Conservation (phyloP, 352 stramenopile species). For the Globisporangium nunn region DNA sequence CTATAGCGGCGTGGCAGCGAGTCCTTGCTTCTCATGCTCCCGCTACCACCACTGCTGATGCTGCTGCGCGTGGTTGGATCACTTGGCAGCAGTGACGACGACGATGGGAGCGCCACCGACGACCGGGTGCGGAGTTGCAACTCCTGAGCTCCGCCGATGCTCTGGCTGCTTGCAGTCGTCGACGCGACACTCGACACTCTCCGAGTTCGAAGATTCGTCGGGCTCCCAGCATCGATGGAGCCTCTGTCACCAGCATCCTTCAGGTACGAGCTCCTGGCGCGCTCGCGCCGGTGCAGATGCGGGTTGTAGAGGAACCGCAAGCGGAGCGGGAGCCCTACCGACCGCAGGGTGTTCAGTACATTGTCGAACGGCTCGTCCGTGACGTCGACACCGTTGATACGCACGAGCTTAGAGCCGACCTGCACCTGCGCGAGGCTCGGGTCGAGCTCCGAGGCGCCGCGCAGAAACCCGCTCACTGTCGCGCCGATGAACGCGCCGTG, state of each 20-base stretch:
- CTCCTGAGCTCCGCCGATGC: slow-evolving; percentile 1
- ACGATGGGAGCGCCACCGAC: neutral
- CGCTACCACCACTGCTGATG: too few species aligned
- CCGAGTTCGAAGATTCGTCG: slow-evolving; percentile 11
- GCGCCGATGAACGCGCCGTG: slow-evolving; percentile 57
- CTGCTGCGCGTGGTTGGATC: neutral
- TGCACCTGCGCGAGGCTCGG: slow-evolving; percentile 45
- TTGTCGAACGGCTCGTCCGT: slow-evolving; percentile 54
- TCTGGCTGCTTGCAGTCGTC: neutral
- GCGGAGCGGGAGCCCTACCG: slow-evolving; percentile 40
- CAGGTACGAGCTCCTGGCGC: slow-evolving; percentile 12
- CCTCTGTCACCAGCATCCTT: slow-evolving; percentile 13
- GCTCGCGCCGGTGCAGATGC: slow-evolving; percentile 28
- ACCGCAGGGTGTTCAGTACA: slow-evolving; percentile 44
- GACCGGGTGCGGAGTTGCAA: slow-evolving; percentile 4
- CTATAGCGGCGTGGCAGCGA: slow-evolving; percentile 37
- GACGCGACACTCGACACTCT: slow-evolving; percentile 7
- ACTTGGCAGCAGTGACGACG: neutral
- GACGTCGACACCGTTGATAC: slow-evolving; percentile 67
- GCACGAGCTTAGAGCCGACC: slow-evolving; percentile 56
- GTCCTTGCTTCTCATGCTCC: neutral
- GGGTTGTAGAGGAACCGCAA: slow-evolving; percentile 65
- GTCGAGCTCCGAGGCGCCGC: slow-evolving; percentile 50
- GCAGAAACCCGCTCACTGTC: slow-evolving; percentile 60
- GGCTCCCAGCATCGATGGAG: slow-evolving; percentile 10